Conservation (phyloP, 116 monocot genomes). For the Zostera marina region DNA sequence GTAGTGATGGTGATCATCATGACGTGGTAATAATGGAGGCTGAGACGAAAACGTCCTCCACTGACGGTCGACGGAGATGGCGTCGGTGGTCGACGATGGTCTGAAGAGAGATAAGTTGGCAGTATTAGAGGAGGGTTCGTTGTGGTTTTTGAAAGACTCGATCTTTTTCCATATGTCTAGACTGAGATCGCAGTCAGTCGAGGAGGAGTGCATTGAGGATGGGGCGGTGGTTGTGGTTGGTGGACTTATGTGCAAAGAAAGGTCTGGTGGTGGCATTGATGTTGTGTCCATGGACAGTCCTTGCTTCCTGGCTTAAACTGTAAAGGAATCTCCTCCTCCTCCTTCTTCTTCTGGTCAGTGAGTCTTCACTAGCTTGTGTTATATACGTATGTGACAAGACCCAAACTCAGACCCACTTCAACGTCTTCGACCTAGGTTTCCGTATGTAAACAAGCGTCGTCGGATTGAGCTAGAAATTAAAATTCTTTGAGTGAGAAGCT, state of each 20-base stretch:
- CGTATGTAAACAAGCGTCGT: not conserved
- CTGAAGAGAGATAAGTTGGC: slow-evolving; percentile 8
- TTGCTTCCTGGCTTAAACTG: too few relatives aligned
- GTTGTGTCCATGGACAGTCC: slow-evolving; percentile 9
- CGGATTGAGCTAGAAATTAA: not conserved
- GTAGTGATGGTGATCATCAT: not conserved
- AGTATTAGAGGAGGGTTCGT: not conserved
- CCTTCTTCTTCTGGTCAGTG: not conserved
- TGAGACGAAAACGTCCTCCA: not conserved
- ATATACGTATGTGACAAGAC: too few relatives aligned
- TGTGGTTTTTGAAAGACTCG: not conserved
- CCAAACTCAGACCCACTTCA: not conserved
- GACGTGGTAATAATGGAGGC: not conserved
- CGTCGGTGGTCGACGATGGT: not conserved
- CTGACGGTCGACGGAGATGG: not conserved
- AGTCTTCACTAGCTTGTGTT: not conserved
- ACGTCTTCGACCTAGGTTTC: not conserved
- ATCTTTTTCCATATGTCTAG: slow-evolving; percentile 7
- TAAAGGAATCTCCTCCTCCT: not conserved
- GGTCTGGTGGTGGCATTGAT: slow-evolving; percentile 15
- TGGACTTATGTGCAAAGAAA: slow-evolving; percentile 22
- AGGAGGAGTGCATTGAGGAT: not conserved
- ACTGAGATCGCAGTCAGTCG: slow-evolving; percentile 1
- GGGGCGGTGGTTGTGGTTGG: slow-evolving; percentile 5
- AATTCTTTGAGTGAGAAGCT: not conserved